Evolutionary conservation across 2,329 filamentous ascomycete genomes (phyloP), one percentile per base, ranked within the genome.

Genomic region (Trematosphaeria pertusa): DNA sequence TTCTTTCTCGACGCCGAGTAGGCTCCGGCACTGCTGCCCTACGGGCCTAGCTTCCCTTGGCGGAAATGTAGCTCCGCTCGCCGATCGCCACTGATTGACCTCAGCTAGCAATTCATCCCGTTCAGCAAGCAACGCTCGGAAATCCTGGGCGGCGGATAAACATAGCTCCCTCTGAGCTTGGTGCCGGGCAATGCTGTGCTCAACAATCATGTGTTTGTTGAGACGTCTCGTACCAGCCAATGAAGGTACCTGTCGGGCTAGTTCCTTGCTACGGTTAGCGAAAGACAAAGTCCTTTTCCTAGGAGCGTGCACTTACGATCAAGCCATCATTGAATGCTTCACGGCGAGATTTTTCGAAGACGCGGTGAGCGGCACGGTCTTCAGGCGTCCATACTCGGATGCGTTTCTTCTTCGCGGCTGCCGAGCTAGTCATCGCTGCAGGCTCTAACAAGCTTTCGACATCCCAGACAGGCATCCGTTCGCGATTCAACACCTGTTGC

Each of bases 171-270:
- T 31, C 26, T 56, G 56, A n/a, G 33, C 18, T 24, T 50, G 51
- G 24, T 52, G 48, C 9, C 52, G 50, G 2, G 39, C 37, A n/a
- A 59, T 54, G 35, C 58, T 60, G 17, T 60, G 54, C 24, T 58
- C 48, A 11, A 61, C 52, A 33, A 61, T 61, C 39, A 58, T 44
- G 11, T 54, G 48, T 32, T 61, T 61, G 35, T 56, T 61, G n/a
- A 61, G 50, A 9, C 56, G 58, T 18, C 52, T 42, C 7, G 46
- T 50, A 5, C 37, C 30, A 9, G 45, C 52, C 15, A 61, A 33
- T 10, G 43, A 43, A 17, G 58, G 58, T 34, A 61, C 41, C 5
- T 54, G 56, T 15, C 52, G 43, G n/a, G 58, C 58, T 21, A 61
- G 58, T 15, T 61, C 54, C 58, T n/a, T 61, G 43, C 3, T 36